These are phyloP conservation scores for Septoria petroselini DNA, from an alignment of 2,329 filamentous ascomycete species.

Conservation along the genomic window DNA sequence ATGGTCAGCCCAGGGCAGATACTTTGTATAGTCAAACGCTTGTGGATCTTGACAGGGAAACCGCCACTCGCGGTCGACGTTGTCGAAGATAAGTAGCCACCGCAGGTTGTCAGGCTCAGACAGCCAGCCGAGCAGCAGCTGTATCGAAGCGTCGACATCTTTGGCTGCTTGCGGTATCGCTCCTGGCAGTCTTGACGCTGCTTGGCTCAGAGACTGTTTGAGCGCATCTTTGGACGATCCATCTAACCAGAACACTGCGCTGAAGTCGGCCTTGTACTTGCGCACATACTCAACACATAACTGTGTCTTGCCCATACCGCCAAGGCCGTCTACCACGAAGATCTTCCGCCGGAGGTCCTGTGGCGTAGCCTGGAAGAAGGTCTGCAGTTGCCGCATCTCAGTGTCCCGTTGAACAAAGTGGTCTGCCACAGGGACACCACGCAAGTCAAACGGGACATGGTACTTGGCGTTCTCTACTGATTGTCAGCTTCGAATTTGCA, in stretches of 20 bases:
- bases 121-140: neutral
- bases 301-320: slow-evolving; percentile 37
- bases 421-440: neutral
- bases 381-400: neutral
- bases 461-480: neutral
- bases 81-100: slow-evolving; percentile 41
- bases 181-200: too few relatives aligned
- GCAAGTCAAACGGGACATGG: neutral
- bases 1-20: slow-evolving; percentile 27
- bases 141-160: too few relatives aligned
- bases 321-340: slow-evolving; percentile 32
- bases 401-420: neutral
- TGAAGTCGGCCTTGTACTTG: slow-evolving; percentile 24
- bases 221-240: slow-evolving; percentile 34
- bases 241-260: slow-evolving; percentile 39
- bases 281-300: slow-evolving; percentile 14
- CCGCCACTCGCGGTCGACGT: slow-evolving; percentile 32
- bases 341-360: slow-evolving; percentile 13
- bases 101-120: slow-evolving; percentile 1
- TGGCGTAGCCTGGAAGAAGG: neutral
- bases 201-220: slow-evolving; percentile 25
- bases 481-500: neutral
- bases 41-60: slow-evolving; percentile 18
- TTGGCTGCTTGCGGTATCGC: neutral
- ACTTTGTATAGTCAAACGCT: slow-evolving; percentile 26